A percentile compares a stretch with the other conserved stretches of the same genome.
These are phyloP conservation scores for Triangularia setosa DNA, from an alignment of 2,329 filamentous ascomycete species.

Conservation along the genomic window DNA sequence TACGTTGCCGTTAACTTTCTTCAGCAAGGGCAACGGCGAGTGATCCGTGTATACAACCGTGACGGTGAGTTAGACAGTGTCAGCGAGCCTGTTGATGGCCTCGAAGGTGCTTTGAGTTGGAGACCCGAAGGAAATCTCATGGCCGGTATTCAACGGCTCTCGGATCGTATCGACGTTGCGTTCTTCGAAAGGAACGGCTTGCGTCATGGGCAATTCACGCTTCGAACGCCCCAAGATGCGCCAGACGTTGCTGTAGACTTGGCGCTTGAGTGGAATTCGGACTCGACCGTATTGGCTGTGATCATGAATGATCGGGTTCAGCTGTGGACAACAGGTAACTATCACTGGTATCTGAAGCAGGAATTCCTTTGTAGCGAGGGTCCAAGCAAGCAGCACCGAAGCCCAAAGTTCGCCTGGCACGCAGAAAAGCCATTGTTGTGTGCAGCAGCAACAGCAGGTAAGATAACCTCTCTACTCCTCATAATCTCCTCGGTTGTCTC, in stretches of 20 bases:
- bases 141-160: conserved; percentile 73
- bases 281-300: conserved; percentile 89
- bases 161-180: conserved; percentile 70
- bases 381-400: conserved; percentile 23
- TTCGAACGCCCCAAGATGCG: conserved; percentile 45
- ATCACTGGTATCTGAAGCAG: conserved; percentile 97
- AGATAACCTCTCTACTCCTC: conserved; percentile 18
- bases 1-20: conserved; percentile 83
- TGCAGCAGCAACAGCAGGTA: conserved; percentile 50
- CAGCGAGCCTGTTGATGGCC: conserved; percentile 87
- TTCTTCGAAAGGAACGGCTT: conserved; percentile 98
- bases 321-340: conserved; percentile 95
- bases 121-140: conserved; percentile 86
- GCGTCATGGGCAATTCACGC: conserved; percentile 88
- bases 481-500: conserved; percentile 15
- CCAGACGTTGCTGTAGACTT: conserved; percentile 18
- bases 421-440: conserved; percentile 76
- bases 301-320: conserved; percentile 71
- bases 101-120: conserved; percentile 89
- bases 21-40: conserved; percentile 65
- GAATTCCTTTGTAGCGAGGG: conserved; percentile 55
- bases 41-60: conserved; percentile 85
- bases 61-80: conserved; percentile 89
- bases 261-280: conserved; percentile 79
- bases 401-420: conserved; percentile 65